Base-by-base conservation (phyloP, 2,329 filamentous ascomycete species). In the Fusarium sp. region DNA sequence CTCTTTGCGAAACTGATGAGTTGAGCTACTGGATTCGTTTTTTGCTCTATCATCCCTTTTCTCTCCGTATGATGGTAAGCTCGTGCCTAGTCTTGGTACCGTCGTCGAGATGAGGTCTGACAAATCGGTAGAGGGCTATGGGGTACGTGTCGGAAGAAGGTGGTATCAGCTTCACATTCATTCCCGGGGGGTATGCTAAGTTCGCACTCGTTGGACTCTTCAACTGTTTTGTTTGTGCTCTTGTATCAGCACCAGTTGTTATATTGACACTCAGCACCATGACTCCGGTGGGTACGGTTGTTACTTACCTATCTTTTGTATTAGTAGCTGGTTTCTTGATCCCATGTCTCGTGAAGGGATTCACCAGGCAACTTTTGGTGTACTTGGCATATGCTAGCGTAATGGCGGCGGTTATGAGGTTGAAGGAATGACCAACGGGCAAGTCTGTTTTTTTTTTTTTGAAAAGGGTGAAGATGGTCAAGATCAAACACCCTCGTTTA, bases 331-430 rank as follows among this genome's bases (percentile, higher is more conserved):
- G 63, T 6, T 61, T 65, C 15, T 11, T 47, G 4, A 65, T 66
- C 12, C 63, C 61, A 18, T 52, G 12, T 18, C 42, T 66, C 4
- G 34, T 61, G 4, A 46, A 38, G 12, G 55, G 56, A 1, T 65
- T 66, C 33, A 61, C 56, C 4, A 55, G 37, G 4, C 63, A 65
- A 36, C 61, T 66, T 8, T 40, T 66, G 12, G 62, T 52, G 3
- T 65, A 55, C n/a, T 36, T 66, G 16, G 50, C 63, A 3, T 66
- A 65, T n/a, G 61, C 63, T 4, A 58, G 60, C 8, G 55, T 66
- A 4, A 55, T 65, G 45, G 63, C 63, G 2, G 49, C 63, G 13
- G 50, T 65, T 8, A 47, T 66, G 61, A 61, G 56, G 28, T 28
- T 56, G 13, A 55, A 55, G 31, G 42, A 36, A 16, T 51, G 30